These are phyloP conservation scores for Kwoniella mangroviensis DNA, from an alignment of 768 basidiomycete species.

Conservation along the genomic window DNA sequence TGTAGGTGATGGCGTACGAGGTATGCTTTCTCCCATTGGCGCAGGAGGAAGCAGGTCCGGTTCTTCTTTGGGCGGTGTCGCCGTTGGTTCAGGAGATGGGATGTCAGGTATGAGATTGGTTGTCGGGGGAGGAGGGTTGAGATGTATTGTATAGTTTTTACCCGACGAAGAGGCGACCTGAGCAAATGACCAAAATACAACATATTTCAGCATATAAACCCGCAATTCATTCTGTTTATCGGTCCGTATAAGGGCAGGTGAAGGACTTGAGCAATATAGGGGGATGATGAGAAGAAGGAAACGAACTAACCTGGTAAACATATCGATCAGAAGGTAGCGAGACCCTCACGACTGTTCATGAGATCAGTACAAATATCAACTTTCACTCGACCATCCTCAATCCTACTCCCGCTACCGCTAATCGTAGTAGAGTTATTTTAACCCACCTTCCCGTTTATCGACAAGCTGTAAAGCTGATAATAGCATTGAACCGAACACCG, in stretches of 20 bases:
- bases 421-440: neutral
- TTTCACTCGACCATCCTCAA: too few species aligned
- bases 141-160: conserved; percentile 42
- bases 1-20: conserved; percentile 14
- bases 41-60: neutral
- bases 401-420: too few species aligned
- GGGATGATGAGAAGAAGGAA: neutral
- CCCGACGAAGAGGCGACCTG: conserved; percentile 46
- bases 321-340: conserved; percentile 31
- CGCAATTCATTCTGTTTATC: too few species aligned
- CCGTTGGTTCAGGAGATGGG: neutral
- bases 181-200: too few species aligned
- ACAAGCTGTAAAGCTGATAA: conserved; percentile 48
- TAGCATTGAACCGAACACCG: conserved; percentile 49
- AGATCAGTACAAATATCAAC: conserved; percentile 9
- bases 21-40: neutral
- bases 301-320: conserved; percentile 38
- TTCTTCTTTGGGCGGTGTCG: neutral
- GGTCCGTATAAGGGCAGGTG: too few species aligned
- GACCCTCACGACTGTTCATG: conserved; percentile 32
- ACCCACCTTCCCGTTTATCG: conserved; percentile 48
- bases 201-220: too few species aligned
- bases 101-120: neutral
- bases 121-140: conserved; percentile 16
- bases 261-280: neutral